Base-by-base conservation (phyloP, 495 filamentous ascomycete species). In the Aspergillus diversus region DNA sequence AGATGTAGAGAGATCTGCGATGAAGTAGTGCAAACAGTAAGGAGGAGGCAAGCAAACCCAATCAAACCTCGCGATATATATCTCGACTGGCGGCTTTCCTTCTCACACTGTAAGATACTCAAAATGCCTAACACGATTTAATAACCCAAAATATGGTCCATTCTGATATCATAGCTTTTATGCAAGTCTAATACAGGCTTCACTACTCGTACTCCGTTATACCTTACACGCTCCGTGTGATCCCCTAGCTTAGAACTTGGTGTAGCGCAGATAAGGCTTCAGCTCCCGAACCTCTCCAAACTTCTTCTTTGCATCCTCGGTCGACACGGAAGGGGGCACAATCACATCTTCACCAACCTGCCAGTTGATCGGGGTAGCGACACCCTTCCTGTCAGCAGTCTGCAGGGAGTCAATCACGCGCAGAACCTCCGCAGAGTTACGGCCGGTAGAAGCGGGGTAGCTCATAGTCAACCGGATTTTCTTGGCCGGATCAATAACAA, bases 401-500 rank as follows among this genome's bases (percentile, higher is more conserved):
- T 89, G 86, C 66, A 90, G 71, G n/a, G 81, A 78, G 70, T 90
- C 88, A 57, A 90, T 75, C 33, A 88, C 88, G 51, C 87, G 71
- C 63, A 90, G 75, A 33, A 90, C 86, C 77, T 90, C 88, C 1
- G 78, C 73, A 6, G 87, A 83, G 76, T 89, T 90, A 31, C 88
- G 71, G 39, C 88, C 88, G 12, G 85, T 87, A 16, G 80, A 83
- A 35, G 87, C 86, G 21, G 88, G 88, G 72, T 90, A 90, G 75
- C 84, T 80, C 85, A 89, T 86, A 27, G 80, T 87, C 66, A 88
- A 73, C 33, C 84, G 83, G 69, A 90, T 87, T 80, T 87, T 89
- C 80, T 90, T 89, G 63, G 72, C 63, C 32, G 88, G 87, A 71
- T 90, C 88, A 67, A 90, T 89, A 66, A 90, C 80, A 72, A 89